Evolutionary conservation across 352 stramenopile genomes (phyloP), one percentile per base, ranked within the genome.

Genomic region (Globisporangium alternatum): DNA sequence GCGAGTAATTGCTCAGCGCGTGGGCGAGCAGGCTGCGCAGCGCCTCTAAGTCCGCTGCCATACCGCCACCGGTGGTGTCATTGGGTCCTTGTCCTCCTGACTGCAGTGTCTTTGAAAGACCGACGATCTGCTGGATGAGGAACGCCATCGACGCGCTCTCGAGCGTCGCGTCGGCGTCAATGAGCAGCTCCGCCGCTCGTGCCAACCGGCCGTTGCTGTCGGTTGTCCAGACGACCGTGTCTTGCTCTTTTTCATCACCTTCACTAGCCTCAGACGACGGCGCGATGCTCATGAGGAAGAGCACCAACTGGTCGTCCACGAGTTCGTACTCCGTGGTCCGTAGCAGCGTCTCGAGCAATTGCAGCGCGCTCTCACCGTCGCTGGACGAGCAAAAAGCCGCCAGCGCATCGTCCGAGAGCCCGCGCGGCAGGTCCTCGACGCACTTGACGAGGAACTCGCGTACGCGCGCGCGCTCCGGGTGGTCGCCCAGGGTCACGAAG

Each of bases 221-320:
- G 30, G 8, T 30, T 30, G 22, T 39, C 55, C 55, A 61, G 10
- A 31, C n/a, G 52, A 52, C 43, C 3, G 22, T 37, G 15, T 21
- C 45, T n/a, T 54, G 35, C 35, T 41, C 9, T 19, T 12, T 44
- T 7, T 39, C 52, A 0, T 64, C 57, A 13, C 47, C 49, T 21
- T 65, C 41, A 17, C 22, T 21, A 21, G 19, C 5, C 19, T 57
- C 55, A 9, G 10, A 41, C 13, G 31, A 13, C 4, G 59, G 55
- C 39, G 73, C 77, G 55, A 71, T 74, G 51, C 78, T 88, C 5
- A 82, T 71, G 7, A 91, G 72, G 62, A 91, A 89, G 54, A 87
- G 75, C 59, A 89, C 67, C 3, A 86, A 56, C 15, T 90, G 77
- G 2, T 88, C 71, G 56, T 91, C 80, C 5, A 69, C 74, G 0